Evolutionary conservation across 108 stramenopile species (phyloP).

Genomic region (Nitzschia sp.): DNA sequence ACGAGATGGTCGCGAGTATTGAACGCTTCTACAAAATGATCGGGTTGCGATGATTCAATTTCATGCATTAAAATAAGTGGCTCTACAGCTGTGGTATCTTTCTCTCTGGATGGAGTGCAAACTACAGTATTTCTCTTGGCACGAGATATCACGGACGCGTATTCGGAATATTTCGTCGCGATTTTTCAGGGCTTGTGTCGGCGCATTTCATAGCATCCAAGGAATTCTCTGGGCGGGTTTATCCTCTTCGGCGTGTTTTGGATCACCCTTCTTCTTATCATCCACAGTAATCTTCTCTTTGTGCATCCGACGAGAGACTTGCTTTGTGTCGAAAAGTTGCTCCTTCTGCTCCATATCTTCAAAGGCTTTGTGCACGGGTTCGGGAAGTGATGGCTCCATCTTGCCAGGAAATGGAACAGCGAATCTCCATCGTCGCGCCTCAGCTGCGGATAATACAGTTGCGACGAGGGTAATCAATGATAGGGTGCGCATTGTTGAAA

Average conservation of each 20-base stretch:
- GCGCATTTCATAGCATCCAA: slow-evolving; percentile 1
- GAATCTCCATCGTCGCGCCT: slow-evolving; percentile 2
- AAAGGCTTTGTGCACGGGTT: slow-evolving; percentile 1
- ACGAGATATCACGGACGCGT: too few relatives aligned
- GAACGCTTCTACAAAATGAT: too few relatives aligned
- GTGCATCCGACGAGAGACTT: not conserved
- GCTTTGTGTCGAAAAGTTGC: not conserved
- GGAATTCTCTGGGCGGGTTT: slow-evolving; percentile 3
- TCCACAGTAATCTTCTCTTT: not conserved
- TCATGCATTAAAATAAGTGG: too few relatives aligned
- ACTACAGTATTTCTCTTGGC: too few relatives aligned
- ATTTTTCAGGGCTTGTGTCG: too few relatives aligned
- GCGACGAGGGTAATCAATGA: not conserved
- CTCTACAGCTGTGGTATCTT: too few relatives aligned
- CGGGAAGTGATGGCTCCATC: not conserved
- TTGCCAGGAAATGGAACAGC: slow-evolving; percentile 1
- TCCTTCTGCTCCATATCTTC: slow-evolving; percentile 2
- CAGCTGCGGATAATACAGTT: not conserved
- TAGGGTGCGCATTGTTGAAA: not conserved
- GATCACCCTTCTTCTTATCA: not conserved
- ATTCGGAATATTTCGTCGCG: too few relatives aligned
- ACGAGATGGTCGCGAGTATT: too few relatives aligned
- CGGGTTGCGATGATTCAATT: too few relatives aligned
- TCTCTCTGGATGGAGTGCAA: too few relatives aligned
- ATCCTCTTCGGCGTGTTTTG: not conserved